Base-by-base conservation (phyloP, 2,329 filamentous ascomycete species). In the Emericellopsis atlantica region DNA sequence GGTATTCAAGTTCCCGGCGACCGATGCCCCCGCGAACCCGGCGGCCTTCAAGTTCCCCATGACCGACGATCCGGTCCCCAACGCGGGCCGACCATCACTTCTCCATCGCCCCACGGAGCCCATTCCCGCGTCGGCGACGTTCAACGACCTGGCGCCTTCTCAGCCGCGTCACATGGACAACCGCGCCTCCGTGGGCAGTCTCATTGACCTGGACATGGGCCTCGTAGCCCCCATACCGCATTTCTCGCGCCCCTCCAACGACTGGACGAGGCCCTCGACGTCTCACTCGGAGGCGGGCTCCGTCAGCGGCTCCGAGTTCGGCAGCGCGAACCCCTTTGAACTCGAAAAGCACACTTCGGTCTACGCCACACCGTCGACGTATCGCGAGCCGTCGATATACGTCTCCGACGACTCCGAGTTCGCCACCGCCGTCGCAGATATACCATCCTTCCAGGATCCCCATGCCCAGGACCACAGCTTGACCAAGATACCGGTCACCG, bases 331-430 rank as follows among this genome's bases (percentile, higher is more conserved):
- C 48, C 74, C 76, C 0, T 81, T 81, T 43, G 74, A 79, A 41
- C 62, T 81, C 4, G 77, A 81, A 53, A 69, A 71, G n/a, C 76
- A 79, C 48, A 63, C 73, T 2, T 78, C 74, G 1, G 57, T 77
- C 2, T 75, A 76, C 45, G 61, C 60, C 11, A 51, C 56, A 48
- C 55, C 62, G 5, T 50, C 57, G 4, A 54, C 58, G 1, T 63
- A 59, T 39, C 63, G 74, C 31, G 72, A 76, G 46, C 72, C 73
- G 1, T 76, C 72, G 4, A 76, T 79, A 37, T 79, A 79, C 49
- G 69, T 79, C 9, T 72, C 72, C 1, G 75, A 79, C 45, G 73
- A 76, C 44, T 73, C 69, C 7, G 65, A 71, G 22, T 70, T 66
- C 44, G 62, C 68, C 4, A 56, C 52, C 16, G 54, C 58, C 10